Conservation (phyloP, 2,329 filamentous ascomycete species). For the Pestalotiopsis sp. region DNA sequence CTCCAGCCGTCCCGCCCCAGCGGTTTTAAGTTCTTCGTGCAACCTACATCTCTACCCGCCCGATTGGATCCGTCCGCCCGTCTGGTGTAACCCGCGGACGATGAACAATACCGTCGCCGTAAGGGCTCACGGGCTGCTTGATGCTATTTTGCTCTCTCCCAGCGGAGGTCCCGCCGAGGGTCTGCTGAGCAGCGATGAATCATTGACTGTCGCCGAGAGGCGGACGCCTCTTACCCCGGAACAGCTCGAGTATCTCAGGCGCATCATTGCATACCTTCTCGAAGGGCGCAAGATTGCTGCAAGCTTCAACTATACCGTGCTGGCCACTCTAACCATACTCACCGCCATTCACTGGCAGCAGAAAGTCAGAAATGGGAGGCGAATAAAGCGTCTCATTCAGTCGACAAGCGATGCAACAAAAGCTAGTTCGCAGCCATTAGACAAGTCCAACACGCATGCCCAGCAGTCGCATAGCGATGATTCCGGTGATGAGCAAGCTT, state of each 20-base stretch:
- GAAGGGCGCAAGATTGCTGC: constrained; percentile 33
- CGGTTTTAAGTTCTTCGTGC: constrained; percentile 2
- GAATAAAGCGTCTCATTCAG: background rate
- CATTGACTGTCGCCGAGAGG: background rate
- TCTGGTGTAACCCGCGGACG: background rate
- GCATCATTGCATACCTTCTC: constrained; percentile 32
- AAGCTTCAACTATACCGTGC: constrained; percentile 36
- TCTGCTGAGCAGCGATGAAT: background rate
- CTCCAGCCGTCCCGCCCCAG: background rate
- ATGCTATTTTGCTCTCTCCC: background rate
- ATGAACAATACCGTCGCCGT: constrained; percentile 3
- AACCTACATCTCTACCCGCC: background rate
- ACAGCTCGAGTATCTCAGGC: constrained; percentile 33
- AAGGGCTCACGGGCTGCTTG: background rate
- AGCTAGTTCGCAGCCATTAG: background rate
- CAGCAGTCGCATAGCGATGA: constrained; percentile 6
- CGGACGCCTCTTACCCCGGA: constrained; percentile 29
- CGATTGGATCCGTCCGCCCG: background rate
- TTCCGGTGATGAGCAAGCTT: constrained; percentile 15
- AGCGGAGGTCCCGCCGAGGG: background rate
- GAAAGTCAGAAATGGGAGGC: constrained; percentile 1
- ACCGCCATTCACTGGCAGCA: constrained; percentile 26
- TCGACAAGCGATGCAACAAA: constrained; percentile 3
- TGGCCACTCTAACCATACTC: constrained; percentile 29
- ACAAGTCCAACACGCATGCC: background rate